These are phyloP conservation scores for Neonectria faginata DNA, from an alignment of 2,329 filamentous ascomycete species.

Conservation along the genomic window DNA sequence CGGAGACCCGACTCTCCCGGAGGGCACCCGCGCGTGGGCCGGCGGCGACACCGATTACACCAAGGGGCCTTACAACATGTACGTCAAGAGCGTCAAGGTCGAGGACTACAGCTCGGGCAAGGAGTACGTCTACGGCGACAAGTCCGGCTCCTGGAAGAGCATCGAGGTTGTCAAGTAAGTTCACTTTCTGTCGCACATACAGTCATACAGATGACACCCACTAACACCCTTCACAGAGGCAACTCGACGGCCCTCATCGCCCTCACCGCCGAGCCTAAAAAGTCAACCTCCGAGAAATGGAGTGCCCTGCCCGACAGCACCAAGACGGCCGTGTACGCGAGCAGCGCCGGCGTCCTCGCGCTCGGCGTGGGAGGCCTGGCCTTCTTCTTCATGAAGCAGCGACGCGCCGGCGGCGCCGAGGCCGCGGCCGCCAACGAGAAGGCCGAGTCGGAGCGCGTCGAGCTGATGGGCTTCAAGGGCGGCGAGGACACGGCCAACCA, in stretches of 20 bases:
- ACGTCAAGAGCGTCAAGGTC: conserved; percentile 69
- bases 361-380: conserved; percentile 56
- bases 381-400: conserved; percentile 68
- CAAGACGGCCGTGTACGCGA: conserved; percentile 66
- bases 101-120: conserved; percentile 72
- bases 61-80: conserved; percentile 78
- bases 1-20: conserved; percentile 65
- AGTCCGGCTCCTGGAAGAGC: conserved; percentile 71
- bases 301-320: conserved; percentile 60
- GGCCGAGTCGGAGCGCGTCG: conserved; percentile 61
- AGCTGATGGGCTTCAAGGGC: conserved; percentile 62
- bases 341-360: conserved; percentile 57
- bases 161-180: conserved; percentile 69
- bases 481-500: conserved; percentile 43
- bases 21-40: conserved; percentile 75
- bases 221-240: conserved; percentile 53
- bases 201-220: not conserved
- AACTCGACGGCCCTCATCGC: conserved; percentile 67
- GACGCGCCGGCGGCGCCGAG: conserved; percentile 64
- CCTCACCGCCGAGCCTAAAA: conserved; percentile 55
- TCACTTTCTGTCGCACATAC: no score
- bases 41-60: conserved; percentile 76
- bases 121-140: conserved; percentile 74
- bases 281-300: conserved; percentile 66
- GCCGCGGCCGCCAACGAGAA: conserved; percentile 59